These are phyloP conservation scores for Colletotrichum melonis DNA, from an alignment of 2,329 filamentous ascomycete genomes.

Conservation along the genomic window DNA sequence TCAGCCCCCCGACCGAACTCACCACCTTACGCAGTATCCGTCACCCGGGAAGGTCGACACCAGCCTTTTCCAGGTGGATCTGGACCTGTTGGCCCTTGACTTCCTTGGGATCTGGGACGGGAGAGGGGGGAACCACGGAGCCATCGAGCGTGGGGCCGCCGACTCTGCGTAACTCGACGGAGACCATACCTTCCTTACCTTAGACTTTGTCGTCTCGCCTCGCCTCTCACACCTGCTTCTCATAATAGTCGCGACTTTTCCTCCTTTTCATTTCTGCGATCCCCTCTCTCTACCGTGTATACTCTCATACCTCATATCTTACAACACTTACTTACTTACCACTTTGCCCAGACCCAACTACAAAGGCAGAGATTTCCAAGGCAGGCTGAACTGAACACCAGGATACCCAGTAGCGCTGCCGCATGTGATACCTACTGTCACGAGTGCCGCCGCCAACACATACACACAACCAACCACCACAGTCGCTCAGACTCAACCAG, in stretches of 20 bases:
- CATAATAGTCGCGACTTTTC: conserved; percentile 11
- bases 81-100: neutral
- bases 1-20: conserved; percentile 28
- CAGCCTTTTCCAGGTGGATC: conserved; percentile 3
- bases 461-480: conserved; percentile 18
- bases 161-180: conserved; percentile 21
- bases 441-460: conserved; percentile 7
- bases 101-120: neutral
- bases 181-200: neutral
- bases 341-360: neutral
- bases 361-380: conserved; percentile 33
- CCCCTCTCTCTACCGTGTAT: neutral
- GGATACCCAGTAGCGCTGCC: conserved; percentile 15
- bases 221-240: conserved; percentile 10
- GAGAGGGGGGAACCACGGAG: neutral
- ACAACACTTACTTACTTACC: neutral
- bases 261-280: neutral
- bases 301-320: neutral
- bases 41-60: neutral
- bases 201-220: conserved; percentile 13
- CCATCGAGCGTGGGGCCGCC: conserved; percentile 16
- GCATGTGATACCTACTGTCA: conserved; percentile 33
- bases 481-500: conserved; percentile 7
- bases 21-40: neutral
- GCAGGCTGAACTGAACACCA: conserved; percentile 14